phyloP scores from a whole-genome alignment of 805 yeast genomes.

The Spathaspora sp. region DNA sequence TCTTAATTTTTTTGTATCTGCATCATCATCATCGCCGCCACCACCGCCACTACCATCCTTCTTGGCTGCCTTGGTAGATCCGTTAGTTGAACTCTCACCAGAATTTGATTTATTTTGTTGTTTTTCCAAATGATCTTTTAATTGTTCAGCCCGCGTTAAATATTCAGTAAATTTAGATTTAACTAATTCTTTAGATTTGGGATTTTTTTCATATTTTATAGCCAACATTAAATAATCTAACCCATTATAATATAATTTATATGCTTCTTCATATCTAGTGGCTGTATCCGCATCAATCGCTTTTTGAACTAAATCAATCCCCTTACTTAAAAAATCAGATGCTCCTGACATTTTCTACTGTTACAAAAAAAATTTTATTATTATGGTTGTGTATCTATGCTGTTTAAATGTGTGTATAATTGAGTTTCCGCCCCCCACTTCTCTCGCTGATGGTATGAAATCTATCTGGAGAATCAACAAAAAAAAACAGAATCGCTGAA shows the following conservation, averaged over 20 bases:
- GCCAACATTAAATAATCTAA: slow-evolving; percentile 95
- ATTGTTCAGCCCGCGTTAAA: slow-evolving; percentile 86
- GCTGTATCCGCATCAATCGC: slow-evolving; percentile 95
- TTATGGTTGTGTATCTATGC: not conserved
- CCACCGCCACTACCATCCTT: slow-evolving; percentile 51
- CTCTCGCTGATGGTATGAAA: not conserved
- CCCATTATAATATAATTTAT: slow-evolving; percentile 87
- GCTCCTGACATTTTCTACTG: slow-evolving; percentile 19
- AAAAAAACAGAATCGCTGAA: not conserved
- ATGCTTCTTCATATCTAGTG: slow-evolving; percentile 89
- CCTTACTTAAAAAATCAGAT: slow-evolving; percentile 81
- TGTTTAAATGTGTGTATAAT: not conserved
- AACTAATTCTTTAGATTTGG: slow-evolving; percentile 82
- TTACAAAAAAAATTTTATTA: not conserved
- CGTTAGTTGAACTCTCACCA: slow-evolving; percentile 52
- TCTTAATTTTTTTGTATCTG: slow-evolving; percentile 83
- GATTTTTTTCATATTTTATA: slow-evolving; percentile 86
- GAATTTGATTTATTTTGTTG: slow-evolving; percentile 42
- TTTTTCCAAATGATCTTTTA: slow-evolving; percentile 83
- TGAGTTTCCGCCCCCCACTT: not conserved
- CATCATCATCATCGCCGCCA: slow-evolving; percentile 58
- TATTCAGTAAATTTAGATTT: slow-evolving; percentile 89
- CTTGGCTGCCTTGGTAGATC: slow-evolving; percentile 51
- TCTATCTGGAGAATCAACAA: not conserved
- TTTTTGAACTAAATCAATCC: slow-evolving; percentile 89